These are phyloP conservation scores for Debaryomycetaceae sp. DNA, from an alignment of 1,139 yeast genomes.

Conservation along the genomic window DNA sequence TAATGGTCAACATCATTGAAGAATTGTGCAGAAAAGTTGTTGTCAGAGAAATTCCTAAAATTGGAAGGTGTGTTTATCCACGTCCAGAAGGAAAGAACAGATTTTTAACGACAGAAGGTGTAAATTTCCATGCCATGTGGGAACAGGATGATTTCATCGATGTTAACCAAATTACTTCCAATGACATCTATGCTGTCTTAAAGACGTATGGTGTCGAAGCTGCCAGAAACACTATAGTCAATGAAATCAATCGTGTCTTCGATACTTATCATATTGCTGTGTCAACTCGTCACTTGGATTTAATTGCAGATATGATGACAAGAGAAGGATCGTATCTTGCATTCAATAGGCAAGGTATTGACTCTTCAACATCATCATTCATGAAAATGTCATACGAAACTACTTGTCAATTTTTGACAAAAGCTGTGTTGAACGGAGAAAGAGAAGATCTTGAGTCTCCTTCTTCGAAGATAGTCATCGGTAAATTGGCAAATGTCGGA, in stretches of 20 bases:
- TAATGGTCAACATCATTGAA: constrained; percentile 96
- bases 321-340: constrained; percentile 97
- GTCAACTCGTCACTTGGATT: constrained; percentile 88
- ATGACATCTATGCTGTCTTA: constrained; percentile 89
- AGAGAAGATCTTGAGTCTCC: constrained; percentile 88
- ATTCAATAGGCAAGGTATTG: constrained; percentile 97
- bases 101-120: constrained; percentile 93
- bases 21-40: constrained; percentile 87
- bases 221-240: constrained; percentile 94
- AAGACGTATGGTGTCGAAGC: constrained; percentile 98
- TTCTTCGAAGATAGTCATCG: constrained; percentile 91
- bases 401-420: constrained; percentile 94
- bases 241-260: constrained; percentile 94
- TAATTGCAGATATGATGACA: constrained; percentile 99
- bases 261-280: constrained; percentile 95
- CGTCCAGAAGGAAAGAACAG: constrained; percentile 60
- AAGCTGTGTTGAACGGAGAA: constrained; percentile 92
- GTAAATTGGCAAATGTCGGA: constrained; percentile 88
- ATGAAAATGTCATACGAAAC: constrained; percentile 99
- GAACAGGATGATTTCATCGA: constrained; percentile 90
- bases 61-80: constrained; percentile 93
- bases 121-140: constrained; percentile 97
- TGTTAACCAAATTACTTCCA: constrained; percentile 83
- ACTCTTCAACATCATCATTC: constrained; percentile 89
- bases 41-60: constrained; percentile 86